phyloP scores from a whole-genome alignment of 768 basidiomycete species.

The Piloderma croceum region DNA sequence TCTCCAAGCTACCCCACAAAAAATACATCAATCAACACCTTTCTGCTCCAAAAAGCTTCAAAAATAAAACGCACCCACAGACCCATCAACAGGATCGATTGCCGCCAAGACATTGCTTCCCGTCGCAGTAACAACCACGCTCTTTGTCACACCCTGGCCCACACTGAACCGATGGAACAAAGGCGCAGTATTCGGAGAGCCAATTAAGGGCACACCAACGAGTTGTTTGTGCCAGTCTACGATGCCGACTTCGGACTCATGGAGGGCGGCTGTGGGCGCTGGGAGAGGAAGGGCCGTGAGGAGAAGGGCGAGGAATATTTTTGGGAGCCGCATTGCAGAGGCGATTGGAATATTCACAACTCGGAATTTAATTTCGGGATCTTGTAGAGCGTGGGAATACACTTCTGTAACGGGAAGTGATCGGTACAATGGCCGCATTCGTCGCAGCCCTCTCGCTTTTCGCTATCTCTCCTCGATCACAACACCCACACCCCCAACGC shows the following conservation, averaged over 20 bases:
- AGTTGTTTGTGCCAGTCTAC: conserved; percentile 85
- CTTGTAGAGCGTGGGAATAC: too few species aligned
- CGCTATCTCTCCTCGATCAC: too few species aligned
- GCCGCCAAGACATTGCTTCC: conserved; percentile 74
- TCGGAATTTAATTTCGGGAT: too few species aligned
- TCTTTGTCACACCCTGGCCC: conserved; percentile 29
- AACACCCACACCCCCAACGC: too few species aligned
- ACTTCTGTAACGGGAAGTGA: too few species aligned
- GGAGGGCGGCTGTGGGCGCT: conserved; percentile 41
- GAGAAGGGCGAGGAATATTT: too few species aligned
- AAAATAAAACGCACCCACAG: conserved; percentile 54
- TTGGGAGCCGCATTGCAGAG: too few species aligned
- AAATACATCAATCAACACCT: conserved; percentile 1
- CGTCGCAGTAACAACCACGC: conserved; percentile 61
- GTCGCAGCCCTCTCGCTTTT: too few species aligned
- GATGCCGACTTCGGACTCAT: conserved; percentile 71
- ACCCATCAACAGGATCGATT: conserved; percentile 60
- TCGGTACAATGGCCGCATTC: too few species aligned
- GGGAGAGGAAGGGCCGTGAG: conserved; percentile 15
- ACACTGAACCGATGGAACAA: conserved; percentile 49
- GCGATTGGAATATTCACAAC: too few species aligned
- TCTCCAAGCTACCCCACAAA: conserved; percentile 61
- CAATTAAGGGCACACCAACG: conserved; percentile 64
- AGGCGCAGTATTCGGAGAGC: conserved; percentile 49
- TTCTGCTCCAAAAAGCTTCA: conserved; percentile 1